phyloP scores from a whole-genome alignment of 805 yeast genomes.

The Peterozyma toletana region DNA sequence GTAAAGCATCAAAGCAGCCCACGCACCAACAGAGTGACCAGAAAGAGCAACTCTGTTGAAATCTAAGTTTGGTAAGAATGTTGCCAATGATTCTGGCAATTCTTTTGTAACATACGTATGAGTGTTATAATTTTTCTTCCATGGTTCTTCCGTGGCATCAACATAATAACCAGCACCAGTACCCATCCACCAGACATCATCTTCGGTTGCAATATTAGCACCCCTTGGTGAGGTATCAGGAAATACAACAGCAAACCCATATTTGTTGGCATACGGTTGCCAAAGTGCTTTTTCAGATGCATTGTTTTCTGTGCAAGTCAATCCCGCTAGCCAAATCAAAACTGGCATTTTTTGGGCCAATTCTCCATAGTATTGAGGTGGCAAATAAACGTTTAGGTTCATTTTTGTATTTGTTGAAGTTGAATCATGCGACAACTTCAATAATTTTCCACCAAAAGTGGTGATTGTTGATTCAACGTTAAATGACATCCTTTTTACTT shows the following conservation, averaged over 20 bases:
- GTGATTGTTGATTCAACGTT: constrained; percentile 44
- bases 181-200: constrained; percentile 79
- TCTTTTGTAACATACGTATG: constrained; percentile 76
- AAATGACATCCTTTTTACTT: constrained; percentile 32
- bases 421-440: constrained; percentile 74
- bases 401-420: constrained; percentile 56
- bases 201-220: constrained; percentile 67
- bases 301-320: constrained; percentile 90
- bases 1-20: constrained; percentile 72
- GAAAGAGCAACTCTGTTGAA: constrained; percentile 63
- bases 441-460: constrained; percentile 68
- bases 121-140: constrained; percentile 74
- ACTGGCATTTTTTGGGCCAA: constrained; percentile 49
- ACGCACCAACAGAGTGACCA: constrained; percentile 99
- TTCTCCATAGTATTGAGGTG: constrained; percentile 37
- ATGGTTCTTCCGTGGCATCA: constrained; percentile 72
- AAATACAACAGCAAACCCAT: constrained; percentile 82
- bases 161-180: constrained; percentile 94
- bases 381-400: constrained; percentile 82
- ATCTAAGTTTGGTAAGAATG: constrained; percentile 43
- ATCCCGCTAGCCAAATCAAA: constrained; percentile 74
- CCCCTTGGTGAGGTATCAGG: constrained; percentile 98
- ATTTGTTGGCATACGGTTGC: constrained; percentile 70
- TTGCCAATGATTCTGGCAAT: constrained; percentile 45
- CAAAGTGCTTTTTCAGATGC: constrained; percentile 90